These are phyloP conservation scores for Penicillium sclerotigenum DNA, from an alignment of 2,329 filamentous ascomycete genomes.

Conservation along the genomic window DNA sequence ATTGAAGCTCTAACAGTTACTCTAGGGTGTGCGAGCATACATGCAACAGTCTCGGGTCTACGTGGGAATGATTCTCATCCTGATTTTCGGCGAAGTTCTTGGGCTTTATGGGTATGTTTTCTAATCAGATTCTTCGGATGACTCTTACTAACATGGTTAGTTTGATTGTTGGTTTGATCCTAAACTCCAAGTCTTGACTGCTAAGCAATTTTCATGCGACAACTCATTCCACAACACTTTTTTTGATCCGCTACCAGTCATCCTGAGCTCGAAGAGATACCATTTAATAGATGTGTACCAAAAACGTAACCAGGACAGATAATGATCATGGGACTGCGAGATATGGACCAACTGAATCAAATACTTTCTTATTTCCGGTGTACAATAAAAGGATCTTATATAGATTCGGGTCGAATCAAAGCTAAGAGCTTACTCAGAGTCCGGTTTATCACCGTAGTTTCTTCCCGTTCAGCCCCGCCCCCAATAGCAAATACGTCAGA, in stretches of 20 bases:
- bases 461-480: slow-evolving; percentile 21
- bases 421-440: slow-evolving; percentile 15
- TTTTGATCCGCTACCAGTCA: neutral
- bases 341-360: neutral
- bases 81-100: slow-evolving; percentile 97
- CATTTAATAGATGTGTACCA: neutral
- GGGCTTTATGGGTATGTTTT: slow-evolving; percentile 86
- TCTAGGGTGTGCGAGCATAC: slow-evolving; percentile 77
- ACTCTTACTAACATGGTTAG: slow-evolving; percentile 47
- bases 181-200: slow-evolving; percentile 69
- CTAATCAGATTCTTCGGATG: neutral
- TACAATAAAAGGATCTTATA: slow-evolving; percentile 22
- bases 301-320: neutral
- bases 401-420: slow-evolving; percentile 18
- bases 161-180: slow-evolving; percentile 86
- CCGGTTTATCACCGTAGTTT: slow-evolving; percentile 26
- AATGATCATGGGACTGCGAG: neutral
- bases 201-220: neutral
- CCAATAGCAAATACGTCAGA: slow-evolving; percentile 25
- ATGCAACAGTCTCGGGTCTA: slow-evolving; percentile 96
- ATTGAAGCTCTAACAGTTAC: slow-evolving; percentile 20
- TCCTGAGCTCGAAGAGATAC: neutral
- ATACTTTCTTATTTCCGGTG: slow-evolving; percentile 12
- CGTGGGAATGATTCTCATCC: slow-evolving; percentile 96
- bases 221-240: neutral